Conservation (phyloP, 140 eudicot species). For the Erigeron philadelphicus region DNA sequence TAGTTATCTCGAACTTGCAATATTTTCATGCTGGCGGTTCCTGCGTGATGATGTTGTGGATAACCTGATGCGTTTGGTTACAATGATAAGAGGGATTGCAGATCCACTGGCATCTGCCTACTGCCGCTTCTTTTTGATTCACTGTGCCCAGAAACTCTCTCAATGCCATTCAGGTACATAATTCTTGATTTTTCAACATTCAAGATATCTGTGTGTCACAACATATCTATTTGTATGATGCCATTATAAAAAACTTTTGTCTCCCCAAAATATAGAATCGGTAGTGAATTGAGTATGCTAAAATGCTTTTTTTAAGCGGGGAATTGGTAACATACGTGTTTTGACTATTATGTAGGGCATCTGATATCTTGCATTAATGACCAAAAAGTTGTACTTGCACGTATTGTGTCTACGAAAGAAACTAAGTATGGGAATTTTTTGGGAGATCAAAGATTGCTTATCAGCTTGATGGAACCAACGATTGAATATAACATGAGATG, state of each 20-base stretch:
- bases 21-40: conserved; percentile 76
- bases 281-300: background rate
- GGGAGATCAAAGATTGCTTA: conserved; percentile 41
- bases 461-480: conserved; percentile 70
- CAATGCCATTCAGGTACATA: conserved; percentile 42
- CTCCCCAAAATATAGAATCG: background rate
- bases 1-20: conserved; percentile 87
- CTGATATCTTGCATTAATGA: conserved; percentile 56
- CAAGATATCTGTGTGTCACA: conserved; percentile 8
- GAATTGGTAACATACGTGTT: conserved; percentile 18
- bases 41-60: conserved; percentile 42
- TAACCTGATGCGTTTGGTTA: conserved; percentile 57
- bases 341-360: conserved; percentile 40
- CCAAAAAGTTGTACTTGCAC: conserved; percentile 35
- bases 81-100: conserved; percentile 77
- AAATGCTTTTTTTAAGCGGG: conserved; percentile 9
- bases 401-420: conserved; percentile 38
- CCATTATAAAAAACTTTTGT: background rate
- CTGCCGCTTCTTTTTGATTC: conserved; percentile 63
- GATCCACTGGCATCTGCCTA: conserved; percentile 79
- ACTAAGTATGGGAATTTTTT: conserved; percentile 29
- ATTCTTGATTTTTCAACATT: conserved; percentile 14
- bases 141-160: conserved; percentile 58
- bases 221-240: background rate
- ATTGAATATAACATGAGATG: conserved; percentile 63